Conservation (phyloP, 208 protist genomes). For the Trypanosoma lewisi region DNA sequence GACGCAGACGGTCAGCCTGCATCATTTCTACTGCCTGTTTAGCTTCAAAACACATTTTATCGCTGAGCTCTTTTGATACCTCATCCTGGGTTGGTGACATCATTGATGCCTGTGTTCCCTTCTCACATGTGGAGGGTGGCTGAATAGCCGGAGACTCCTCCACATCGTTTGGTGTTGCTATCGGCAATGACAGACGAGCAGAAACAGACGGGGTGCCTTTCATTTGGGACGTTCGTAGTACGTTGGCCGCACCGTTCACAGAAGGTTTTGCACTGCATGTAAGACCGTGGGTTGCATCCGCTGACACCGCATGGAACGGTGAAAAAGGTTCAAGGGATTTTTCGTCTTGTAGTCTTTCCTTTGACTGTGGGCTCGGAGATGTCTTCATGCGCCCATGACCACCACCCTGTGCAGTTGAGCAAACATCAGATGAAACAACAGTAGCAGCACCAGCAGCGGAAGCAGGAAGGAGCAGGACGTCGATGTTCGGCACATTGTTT, state of each 20-base stretch:
- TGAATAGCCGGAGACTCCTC: not conserved
- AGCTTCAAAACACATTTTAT: slow-evolving; percentile 2
- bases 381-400: not conserved
- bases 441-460: not conserved
- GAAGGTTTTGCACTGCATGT: slow-evolving; percentile 23
- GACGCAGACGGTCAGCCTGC: slow-evolving; percentile 21
- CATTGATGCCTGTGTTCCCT: slow-evolving; percentile 14
- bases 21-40: slow-evolving; percentile 13
- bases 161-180: slow-evolving; percentile 14
- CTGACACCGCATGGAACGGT: not conserved
- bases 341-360: not conserved
- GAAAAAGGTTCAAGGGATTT: not conserved
- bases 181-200: slow-evolving; percentile 10
- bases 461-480: not conserved
- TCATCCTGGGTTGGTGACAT: not conserved
- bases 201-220: slow-evolving; percentile 5
- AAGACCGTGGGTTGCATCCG: slow-evolving; percentile 11
- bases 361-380: not conserved
- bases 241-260: not conserved
- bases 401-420: not conserved
- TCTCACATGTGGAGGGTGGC: slow-evolving; percentile 1
- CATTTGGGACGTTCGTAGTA: not conserved
- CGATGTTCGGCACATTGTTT: not conserved
- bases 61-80: not conserved
- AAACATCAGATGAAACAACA: not conserved